Base-by-base conservation (phyloP, 345 rosid species). In the Eutrema heterophyllum region DNA sequence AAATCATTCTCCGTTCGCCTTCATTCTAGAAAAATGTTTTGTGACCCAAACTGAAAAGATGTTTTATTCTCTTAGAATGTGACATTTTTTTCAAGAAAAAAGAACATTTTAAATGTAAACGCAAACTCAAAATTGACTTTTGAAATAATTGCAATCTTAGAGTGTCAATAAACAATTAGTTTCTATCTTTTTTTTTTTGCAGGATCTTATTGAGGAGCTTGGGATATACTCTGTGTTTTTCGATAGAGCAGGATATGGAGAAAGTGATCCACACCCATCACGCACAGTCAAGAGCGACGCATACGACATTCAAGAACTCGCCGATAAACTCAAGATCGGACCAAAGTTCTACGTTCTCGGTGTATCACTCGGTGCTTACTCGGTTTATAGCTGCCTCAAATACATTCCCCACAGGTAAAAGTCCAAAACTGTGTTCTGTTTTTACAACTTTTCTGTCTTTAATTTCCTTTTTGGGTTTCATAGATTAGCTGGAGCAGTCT, bases 181-280 rank as follows among this genome's bases (percentile, higher is more conserved):
- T 6, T 9, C n/a, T n/a, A n/a, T 60, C 64, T 66, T 21, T 38
- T 44, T 70, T 48, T 56, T 64, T 1, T 12, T 53, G 14, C 86
- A 94, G 97, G 91, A 87, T 39, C 74, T 88, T 29, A 46, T 88
- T 48, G 91, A 91, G 74, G 91, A 91, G 52, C 74, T 77, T 30
- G 77, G 75, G 59, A 79, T 94, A 77, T 89, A 88, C 78, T 63
- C 89, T 46, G 63, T 94, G 26, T 78, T 38, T 81, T 94, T 78
- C 51, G 97, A 94, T 76, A 83, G 98, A 84, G 89, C 97, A 15
- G 98, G 98, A 15, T 91, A 94, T 68, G 98, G 96, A 53, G 95
- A 94, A 76, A 94, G 98, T 73, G 97, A 94, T 76, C 98, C 96
- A 18, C 38, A 88, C 71, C 94, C 93, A 32, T 82, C 85, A 32